phyloP scores from a whole-genome alignment of 805 yeast species.

The Metschnikowia rubicola region DNA sequence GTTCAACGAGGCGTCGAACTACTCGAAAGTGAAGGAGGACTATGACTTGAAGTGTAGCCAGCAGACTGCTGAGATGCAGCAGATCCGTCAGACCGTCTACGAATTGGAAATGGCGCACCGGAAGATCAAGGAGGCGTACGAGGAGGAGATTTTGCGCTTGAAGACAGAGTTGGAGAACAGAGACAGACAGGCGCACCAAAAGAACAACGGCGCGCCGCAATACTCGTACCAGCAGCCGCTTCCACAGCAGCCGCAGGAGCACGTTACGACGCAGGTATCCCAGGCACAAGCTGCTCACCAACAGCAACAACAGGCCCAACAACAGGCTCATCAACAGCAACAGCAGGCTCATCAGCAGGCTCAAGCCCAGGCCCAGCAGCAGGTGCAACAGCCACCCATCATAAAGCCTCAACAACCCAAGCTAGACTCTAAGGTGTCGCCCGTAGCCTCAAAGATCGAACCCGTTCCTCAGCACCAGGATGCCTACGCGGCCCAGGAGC shows the following conservation, averaged over 20 bases:
- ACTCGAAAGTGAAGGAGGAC: slow-evolving; percentile 88
- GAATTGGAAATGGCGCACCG: slow-evolving; percentile 93
- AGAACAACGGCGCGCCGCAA: slow-evolving; percentile 38
- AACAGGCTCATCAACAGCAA: slow-evolving; percentile 1
- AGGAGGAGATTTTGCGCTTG: slow-evolving; percentile 82
- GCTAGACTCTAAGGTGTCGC: slow-evolving; percentile 14
- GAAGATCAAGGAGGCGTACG: slow-evolving; percentile 92
- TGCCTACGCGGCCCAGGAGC: slow-evolving; percentile 14
- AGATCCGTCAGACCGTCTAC: slow-evolving; percentile 87
- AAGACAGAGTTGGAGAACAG: slow-evolving; percentile 82
- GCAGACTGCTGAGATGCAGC: slow-evolving; percentile 90
- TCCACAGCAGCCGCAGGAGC: slow-evolving; percentile 6
- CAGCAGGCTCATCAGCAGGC: not conserved
- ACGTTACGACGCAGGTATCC: slow-evolving; percentile 15
- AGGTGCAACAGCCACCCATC: slow-evolving; percentile 11
- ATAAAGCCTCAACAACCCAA: slow-evolving; percentile 9
- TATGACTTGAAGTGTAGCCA: slow-evolving; percentile 86
- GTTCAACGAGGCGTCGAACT: slow-evolving; percentile 78
- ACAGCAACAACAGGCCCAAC: slow-evolving; percentile 20
- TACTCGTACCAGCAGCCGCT: slow-evolving; percentile 30
- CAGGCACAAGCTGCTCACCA: slow-evolving; percentile 23
- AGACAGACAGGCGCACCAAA: slow-evolving; percentile 53
- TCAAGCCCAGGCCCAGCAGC: not conserved
- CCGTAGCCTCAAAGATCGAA: slow-evolving; percentile 13
- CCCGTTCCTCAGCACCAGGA: slow-evolving; percentile 9